These are phyloP conservation scores for Tolypocladium album DNA, from an alignment of 2,329 filamentous ascomycete species.

Conservation along the genomic window DNA sequence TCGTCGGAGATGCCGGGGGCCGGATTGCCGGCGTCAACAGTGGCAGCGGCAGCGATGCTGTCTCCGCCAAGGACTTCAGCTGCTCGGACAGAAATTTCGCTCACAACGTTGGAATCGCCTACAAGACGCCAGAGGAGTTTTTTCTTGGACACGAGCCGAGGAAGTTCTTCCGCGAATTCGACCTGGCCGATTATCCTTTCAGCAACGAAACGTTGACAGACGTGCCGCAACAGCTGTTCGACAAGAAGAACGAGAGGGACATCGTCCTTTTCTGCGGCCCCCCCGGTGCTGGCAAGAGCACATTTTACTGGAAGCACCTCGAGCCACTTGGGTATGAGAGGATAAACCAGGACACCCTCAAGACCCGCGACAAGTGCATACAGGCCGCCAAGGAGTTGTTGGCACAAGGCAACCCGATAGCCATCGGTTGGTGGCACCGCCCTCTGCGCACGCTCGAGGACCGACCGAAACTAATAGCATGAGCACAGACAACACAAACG, in stretches of 20 bases:
- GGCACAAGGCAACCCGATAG: constrained; percentile 55
- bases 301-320: constrained; percentile 72
- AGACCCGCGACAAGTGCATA: constrained; percentile 60
- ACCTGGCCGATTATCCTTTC: constrained; percentile 50
- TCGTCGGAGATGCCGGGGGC: constrained; percentile 79
- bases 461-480: constrained; percentile 6
- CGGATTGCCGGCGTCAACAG: constrained; percentile 31
- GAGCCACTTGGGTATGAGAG: constrained; percentile 71
- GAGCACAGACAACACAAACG: constrained; percentile 82
- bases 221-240: constrained; percentile 28
- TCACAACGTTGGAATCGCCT: constrained; percentile 69
- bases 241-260: constrained; percentile 57
- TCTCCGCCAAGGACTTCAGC: constrained; percentile 46
- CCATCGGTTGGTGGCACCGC: constrained; percentile 52
- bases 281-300: constrained; percentile 85
- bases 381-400: constrained; percentile 61
- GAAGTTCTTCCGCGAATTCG: constrained; percentile 59
- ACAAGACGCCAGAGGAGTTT: constrained; percentile 84
- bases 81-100: constrained; percentile 72
- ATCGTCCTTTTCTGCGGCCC: constrained; percentile 81
- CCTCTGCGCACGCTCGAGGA: constrained; percentile 1
- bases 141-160: constrained; percentile 61
- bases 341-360: constrained; percentile 84
- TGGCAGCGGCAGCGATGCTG: constrained; percentile 10
- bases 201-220: constrained; percentile 11